A percentile compares a stretch with the other conserved stretches of the same genome.
Conservation (phyloP, 306 rosid genomes). For the cucumber (Cucumis sativus) region DNA sequence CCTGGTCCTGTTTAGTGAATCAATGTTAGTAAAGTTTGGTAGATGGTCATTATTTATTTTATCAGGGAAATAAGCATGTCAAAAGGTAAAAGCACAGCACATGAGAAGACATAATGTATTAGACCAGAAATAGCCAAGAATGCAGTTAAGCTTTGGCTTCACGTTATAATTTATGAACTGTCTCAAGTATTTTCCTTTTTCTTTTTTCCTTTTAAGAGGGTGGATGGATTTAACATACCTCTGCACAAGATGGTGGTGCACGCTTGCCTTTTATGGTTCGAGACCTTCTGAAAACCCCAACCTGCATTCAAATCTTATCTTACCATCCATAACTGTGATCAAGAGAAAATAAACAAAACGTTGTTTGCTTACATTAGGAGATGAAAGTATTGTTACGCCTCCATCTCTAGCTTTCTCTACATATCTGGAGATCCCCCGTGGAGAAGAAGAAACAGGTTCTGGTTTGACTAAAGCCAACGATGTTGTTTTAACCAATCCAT, state of each 20-base stretch:
- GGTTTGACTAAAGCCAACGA: constrained; percentile 44
- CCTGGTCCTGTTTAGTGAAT: constrained; percentile 45
- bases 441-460: constrained; percentile 26
- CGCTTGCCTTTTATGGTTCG: constrained; percentile 84
- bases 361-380: constrained; percentile 53
- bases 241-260: constrained; percentile 64
- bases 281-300: constrained; percentile 71
- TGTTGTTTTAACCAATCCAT: constrained; percentile 36
- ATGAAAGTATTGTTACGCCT: constrained; percentile 61
- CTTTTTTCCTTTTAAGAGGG: neutral
- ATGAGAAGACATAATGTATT: neutral
- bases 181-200: neutral
- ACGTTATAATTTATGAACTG: neutral
- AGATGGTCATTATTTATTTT: neutral
- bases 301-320: constrained; percentile 42
- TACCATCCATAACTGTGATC: neutral
- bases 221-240: constrained; percentile 30
- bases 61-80: neutral
- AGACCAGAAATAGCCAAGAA: neutral
- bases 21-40: neutral
- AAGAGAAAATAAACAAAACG: neutral
- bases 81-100: neutral
- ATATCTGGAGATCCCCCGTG: constrained; percentile 30
- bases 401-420: constrained; percentile 68
- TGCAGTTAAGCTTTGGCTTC: neutral